phyloP scores from a whole-genome alignment of 2,329 filamentous ascomycete species.

The Grosmannia huntii region DNA sequence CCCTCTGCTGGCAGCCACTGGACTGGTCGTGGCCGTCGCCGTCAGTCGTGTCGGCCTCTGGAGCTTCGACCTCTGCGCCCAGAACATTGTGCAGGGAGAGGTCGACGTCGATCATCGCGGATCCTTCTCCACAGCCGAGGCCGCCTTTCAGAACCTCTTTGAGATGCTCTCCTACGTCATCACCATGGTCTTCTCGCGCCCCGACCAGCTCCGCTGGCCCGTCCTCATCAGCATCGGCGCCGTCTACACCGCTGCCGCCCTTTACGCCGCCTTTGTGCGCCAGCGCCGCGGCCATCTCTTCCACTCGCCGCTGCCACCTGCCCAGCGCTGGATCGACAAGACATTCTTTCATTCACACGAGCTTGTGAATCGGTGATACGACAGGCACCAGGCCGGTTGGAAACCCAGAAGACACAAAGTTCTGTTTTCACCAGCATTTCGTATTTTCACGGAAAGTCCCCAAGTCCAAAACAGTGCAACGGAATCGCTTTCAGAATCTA shows the following conservation, averaged over 20 bases:
- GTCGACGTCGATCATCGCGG: conserved; percentile 46
- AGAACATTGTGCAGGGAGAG: conserved; percentile 50
- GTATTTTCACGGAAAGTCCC: too few relatives aligned
- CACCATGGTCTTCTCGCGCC: conserved; percentile 51
- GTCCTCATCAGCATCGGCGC: conserved; percentile 44
- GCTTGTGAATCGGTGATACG: background rate
- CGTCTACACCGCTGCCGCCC: conserved; percentile 31
- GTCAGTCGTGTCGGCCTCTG: conserved; percentile 48
- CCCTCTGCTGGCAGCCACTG: conserved; percentile 23
- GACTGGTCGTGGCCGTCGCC: conserved; percentile 36
- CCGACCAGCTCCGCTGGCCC: conserved; percentile 52
- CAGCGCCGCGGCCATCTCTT: conserved; percentile 46
- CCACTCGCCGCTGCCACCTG: conserved; percentile 24
- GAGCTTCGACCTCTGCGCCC: conserved; percentile 48
- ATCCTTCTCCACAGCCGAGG: conserved; percentile 55
- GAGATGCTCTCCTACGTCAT: conserved; percentile 54
- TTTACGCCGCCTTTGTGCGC: conserved; percentile 45
- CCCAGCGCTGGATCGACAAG: conserved; percentile 10
- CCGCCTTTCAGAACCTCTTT: conserved; percentile 55
- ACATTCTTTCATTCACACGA: background rate
- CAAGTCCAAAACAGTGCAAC: too few relatives aligned
- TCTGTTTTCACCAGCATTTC: too few relatives aligned
- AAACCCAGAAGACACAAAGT: too few relatives aligned
- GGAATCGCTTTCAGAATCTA: too few relatives aligned
- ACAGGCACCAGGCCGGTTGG: too few relatives aligned